Evolutionary conservation across 768 basidiomycete genomes (phyloP), one percentile per base, ranked within the genome.

Genomic region (Kwoniella sp.): DNA sequence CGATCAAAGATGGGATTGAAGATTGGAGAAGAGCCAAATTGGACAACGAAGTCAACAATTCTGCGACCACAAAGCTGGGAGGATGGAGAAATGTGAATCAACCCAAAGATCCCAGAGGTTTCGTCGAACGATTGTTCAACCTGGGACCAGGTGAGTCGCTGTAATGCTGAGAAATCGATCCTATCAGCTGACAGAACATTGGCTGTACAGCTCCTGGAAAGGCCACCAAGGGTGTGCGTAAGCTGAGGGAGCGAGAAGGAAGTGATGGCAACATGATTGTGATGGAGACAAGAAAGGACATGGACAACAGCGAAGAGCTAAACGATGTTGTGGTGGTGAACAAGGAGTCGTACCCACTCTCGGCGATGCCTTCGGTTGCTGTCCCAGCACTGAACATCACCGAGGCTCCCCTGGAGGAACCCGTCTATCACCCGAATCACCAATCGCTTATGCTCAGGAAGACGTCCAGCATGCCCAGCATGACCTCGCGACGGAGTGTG

Each of bases 11-110:
- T 70, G 93, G 86, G 6, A 78, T 96, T 28, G 93, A 98, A 76
- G 93, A 99, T 75, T 92, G 89, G 70, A 84, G 92, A n/a, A 84
- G 93, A 44, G 86, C 86, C 9, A 63, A 75, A 8, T 79, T 92
- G 33, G 93, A 99, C 71, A 87, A 95, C 56, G 84, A 90, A 66
- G 92, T 96, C 60, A 99, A 99, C 77, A 95, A 84, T 46, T 90
- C 88, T 0, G 88, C 92, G 3, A 84, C 87, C 11, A 96, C 91
- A 1, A 88, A 88, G 59, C 81, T 99, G 10, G 84, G 83, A 5
- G 82, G 86, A 36, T 95, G 89, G 89, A 80, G 79, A 50, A 98
- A 99, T 71, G 83, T 90, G 20, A 99, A 98, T 65, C 84, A 86
- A 53, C 87, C 86, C 0, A 77, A 73, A 3, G 90, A 93, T 71